Evolutionary conservation across 805 yeast species (phyloP).

Genomic region (Saturnispora zaruensis): DNA sequence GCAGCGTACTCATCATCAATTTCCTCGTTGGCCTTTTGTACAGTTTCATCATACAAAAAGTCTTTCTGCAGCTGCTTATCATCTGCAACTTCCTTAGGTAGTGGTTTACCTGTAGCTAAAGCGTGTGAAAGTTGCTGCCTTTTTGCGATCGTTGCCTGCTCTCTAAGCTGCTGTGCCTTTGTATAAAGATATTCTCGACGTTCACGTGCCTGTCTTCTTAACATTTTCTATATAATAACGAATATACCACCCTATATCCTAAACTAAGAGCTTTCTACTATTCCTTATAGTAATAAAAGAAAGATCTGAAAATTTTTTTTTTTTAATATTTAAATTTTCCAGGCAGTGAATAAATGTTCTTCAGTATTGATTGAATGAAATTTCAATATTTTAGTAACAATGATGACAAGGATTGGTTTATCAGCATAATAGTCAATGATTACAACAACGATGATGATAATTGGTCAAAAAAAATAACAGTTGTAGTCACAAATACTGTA

Average conservation of each 20-base stretch:
- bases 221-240: conserved; percentile 31
- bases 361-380: neutral
- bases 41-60: conserved; percentile 78
- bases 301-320: neutral
- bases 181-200: conserved; percentile 88
- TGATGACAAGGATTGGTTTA: neutral
- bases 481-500: neutral
- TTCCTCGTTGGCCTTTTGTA: conserved; percentile 31
- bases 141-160: conserved; percentile 75
- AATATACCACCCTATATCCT: neutral
- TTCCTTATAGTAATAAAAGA: neutral
- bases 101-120: conserved; percentile 81
- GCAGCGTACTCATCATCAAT: conserved; percentile 92
- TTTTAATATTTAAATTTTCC: neutral
- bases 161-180: conserved; percentile 84
- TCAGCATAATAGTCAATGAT: neutral
- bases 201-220: conserved; percentile 92
- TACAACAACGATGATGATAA: neutral
- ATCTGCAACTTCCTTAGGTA: conserved; percentile 85
- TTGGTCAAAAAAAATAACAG: neutral
- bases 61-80: conserved; percentile 75
- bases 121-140: conserved; percentile 82
- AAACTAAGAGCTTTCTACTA: neutral
- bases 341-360: neutral
- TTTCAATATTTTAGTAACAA: neutral